Conservation (phyloP, 164 flowering plant species). For the Houttuynia cordata region DNA sequence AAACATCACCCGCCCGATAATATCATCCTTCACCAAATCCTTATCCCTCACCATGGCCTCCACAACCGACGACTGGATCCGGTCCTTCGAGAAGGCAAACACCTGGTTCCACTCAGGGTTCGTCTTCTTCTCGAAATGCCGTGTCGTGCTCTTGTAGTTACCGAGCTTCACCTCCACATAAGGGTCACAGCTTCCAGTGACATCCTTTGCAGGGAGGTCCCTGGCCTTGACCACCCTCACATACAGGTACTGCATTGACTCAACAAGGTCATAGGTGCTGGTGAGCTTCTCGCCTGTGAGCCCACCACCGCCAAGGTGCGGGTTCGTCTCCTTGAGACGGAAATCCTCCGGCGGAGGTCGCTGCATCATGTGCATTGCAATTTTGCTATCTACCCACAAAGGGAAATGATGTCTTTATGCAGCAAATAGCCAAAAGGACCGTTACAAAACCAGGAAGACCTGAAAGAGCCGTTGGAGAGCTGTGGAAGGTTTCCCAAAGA, state of each 20-base stretch:
- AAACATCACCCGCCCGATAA: slow-evolving; percentile 27
- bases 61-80: slow-evolving; percentile 58
- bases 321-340: slow-evolving; percentile 68
- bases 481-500: neutral
- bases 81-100: slow-evolving; percentile 83
- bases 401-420: too few species aligned
- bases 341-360: slow-evolving; percentile 39
- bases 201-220: slow-evolving; percentile 16
- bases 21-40: slow-evolving; percentile 33
- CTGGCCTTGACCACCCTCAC: slow-evolving; percentile 22
- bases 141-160: slow-evolving; percentile 16
- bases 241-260: slow-evolving; percentile 43
- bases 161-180: slow-evolving; percentile 26
- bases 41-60: slow-evolving; percentile 75
- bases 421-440: neutral
- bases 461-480: neutral
- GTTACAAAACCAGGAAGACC: neutral
- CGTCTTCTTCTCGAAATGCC: slow-evolving; percentile 16
- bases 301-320: slow-evolving; percentile 65
- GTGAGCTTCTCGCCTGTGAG: slow-evolving; percentile 59
- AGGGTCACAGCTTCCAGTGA: slow-evolving; percentile 18
- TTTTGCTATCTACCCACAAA: too few species aligned
- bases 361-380: neutral
- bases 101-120: slow-evolving; percentile 44
- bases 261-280: slow-evolving; percentile 84